Percentiles rank a stretch among this genome's conserved stretches.
phyloP scores from a whole-genome alignment of 139 green algal genomes.

The Chlamydomonas schloesseri region DNA sequence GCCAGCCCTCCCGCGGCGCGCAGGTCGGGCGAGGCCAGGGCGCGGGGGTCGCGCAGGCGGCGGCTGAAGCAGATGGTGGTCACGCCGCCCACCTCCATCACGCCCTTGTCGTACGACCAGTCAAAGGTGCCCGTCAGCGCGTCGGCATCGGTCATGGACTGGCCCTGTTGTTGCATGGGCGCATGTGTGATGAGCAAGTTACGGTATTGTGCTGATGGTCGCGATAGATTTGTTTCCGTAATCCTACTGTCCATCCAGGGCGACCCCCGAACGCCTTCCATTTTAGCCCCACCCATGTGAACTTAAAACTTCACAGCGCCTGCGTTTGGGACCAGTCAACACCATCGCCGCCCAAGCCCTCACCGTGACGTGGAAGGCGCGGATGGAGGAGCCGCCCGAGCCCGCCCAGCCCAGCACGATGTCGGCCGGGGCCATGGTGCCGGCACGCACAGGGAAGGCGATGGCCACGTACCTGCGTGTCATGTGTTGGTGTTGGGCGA shows the following conservation, averaged over 20 bases:
- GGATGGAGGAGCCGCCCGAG: not conserved
- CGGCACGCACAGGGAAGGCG: not conserved
- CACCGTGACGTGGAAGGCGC: not conserved
- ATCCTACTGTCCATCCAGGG: no score
- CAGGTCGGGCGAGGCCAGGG: not conserved
- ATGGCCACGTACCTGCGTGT: not conserved
- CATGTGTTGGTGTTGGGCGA: no score
- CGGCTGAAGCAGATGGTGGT: constrained; percentile 46
- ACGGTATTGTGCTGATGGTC: no score
- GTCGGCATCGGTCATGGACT: not conserved
- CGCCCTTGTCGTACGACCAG: constrained; percentile 33
- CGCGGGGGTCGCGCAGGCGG: not conserved
- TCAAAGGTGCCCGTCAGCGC: not conserved
- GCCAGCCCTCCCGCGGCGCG: not conserved
- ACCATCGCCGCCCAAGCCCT: no score
- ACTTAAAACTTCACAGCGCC: no score
- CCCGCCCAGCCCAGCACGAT: not conserved
- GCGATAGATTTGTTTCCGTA: no score
- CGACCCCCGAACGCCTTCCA: no score
- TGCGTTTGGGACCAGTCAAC: no score
- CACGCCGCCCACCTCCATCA: not conserved
- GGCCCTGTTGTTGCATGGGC: not conserved
- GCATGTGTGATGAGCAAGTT: no score
- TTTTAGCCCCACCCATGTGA: no score
- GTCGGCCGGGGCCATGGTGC: not conserved